Percentiles rank a stretch among this genome's conserved stretches.
phyloP scores from a whole-genome alignment of 805 yeast species.

The Kazachstania kunashirensis region DNA sequence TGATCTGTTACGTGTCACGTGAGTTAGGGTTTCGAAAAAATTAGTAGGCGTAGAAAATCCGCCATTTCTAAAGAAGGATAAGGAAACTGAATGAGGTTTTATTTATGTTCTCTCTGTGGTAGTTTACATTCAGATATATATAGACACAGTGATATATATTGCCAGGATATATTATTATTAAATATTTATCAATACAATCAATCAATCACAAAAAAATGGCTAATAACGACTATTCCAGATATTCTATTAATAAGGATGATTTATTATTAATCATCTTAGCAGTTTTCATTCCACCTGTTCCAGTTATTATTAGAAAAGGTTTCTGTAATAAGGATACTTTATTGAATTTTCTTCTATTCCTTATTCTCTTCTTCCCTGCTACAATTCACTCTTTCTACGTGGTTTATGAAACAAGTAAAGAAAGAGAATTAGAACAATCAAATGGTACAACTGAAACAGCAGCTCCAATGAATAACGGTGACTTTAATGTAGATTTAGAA shows the following conservation, averaged over 20 bases:
- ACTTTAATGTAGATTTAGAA: constrained; percentile 13
- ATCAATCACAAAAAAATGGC: too few relatives aligned
- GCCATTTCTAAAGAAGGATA: too few relatives aligned
- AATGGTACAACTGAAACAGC: constrained; percentile 4
- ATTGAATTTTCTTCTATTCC: constrained; percentile 13
- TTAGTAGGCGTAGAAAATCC: too few relatives aligned
- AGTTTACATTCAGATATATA: too few relatives aligned
- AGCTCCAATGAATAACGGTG: constrained; percentile 11
- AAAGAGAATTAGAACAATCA: constrained; percentile 9
- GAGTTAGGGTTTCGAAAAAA: too few relatives aligned
- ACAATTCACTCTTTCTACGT: constrained; percentile 20
- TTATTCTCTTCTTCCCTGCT: constrained; percentile 21
- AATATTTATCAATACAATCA: too few relatives aligned
- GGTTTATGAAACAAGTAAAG: constrained; percentile 19
- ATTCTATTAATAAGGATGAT: constrained; percentile 20
- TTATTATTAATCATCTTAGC: constrained; percentile 13
- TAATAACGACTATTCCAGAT: background rate
- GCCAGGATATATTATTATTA: too few relatives aligned
- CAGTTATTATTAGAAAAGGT: constrained; percentile 19
- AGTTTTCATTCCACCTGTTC: constrained; percentile 19
- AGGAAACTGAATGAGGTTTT: too few relatives aligned
- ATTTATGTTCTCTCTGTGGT: too few relatives aligned
- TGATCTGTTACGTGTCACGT: too few relatives aligned
- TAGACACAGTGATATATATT: too few relatives aligned
- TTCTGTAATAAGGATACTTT: constrained; percentile 16